Evolutionary conservation across 768 basidiomycete genomes (phyloP), one percentile per base, ranked within the genome.

Genomic region (Cystoderma amianthinum): DNA sequence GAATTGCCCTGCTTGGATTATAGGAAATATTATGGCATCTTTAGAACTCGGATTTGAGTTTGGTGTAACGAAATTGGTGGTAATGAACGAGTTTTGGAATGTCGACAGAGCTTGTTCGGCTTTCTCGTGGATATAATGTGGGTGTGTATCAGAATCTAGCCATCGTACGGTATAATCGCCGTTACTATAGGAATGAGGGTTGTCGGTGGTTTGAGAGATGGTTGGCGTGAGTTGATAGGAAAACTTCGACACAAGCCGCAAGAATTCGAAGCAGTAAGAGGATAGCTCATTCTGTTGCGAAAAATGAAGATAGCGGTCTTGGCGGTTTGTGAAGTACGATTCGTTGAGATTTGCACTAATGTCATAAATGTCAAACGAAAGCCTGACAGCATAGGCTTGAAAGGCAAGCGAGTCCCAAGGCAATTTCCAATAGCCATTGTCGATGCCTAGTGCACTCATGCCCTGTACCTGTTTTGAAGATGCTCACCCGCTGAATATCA

Each of bases 241-340:
- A 57, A 88, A 90, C 1, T 68, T 61, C 0, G 82, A 74, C 39
- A 84, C 74, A 1, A 74, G 69, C 38, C 73, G 65, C 36, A 95
- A 65, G 53, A 95, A 92, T 19, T 81, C 76, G 47, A 78, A 74
- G 49, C 94, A 92, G 57, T 98, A 98, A 39, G 85, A 75, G 1
- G 92, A 79, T 3, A 98, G 63, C 1, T 55, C 53, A 1, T 74
- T 65, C 44, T 91, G 80, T 3, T 51, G 60, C 0, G 56, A 57
- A 56, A 99, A 83, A 42, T 80, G 78, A 7, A 98, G 60, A 58
- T 98, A 98, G 17, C 96, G 86, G 59, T 99, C 96, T 63, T 96
- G 92, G 13, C 96, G 80, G 51, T 97, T 76, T 1, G 90, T 85
- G 53, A 98, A 99, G 60, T 99, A 99, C 11, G 93, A 88, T 47